Evolutionary conservation across 23 red algal species (phyloP).

Genomic region (Chondrus crispus): DNA sequence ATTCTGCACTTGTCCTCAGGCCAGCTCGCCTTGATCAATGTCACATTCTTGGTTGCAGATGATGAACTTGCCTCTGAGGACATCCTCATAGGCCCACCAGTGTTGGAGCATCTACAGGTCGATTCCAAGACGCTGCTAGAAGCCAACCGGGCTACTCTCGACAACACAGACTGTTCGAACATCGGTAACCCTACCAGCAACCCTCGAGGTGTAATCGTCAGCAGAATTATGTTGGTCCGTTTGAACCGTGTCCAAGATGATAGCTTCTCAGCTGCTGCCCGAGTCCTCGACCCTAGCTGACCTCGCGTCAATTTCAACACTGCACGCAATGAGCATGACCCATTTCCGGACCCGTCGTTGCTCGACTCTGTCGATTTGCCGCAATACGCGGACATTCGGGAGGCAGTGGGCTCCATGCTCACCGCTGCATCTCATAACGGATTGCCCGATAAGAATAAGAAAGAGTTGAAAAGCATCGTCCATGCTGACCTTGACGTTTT

Average conservation of each 20-base stretch:
- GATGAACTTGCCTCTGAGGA: constrained; percentile 2
- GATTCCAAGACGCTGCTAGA: constrained; percentile 31
- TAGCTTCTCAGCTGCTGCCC: no score
- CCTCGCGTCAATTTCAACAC: background rate
- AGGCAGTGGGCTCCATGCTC: background rate
- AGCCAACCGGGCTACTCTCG: background rate
- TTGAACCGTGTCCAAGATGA: background rate
- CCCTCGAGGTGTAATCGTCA: background rate
- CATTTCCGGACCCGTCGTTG: constrained; percentile 31
- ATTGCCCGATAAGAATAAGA: background rate
- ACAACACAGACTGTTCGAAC: constrained; percentile 9
- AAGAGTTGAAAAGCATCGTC: background rate
- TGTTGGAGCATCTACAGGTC: constrained; percentile 27
- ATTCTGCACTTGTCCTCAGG: background rate
- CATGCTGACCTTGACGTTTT: background rate
- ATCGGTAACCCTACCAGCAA: background rate
- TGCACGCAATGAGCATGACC: constrained; percentile 3
- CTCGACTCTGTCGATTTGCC: background rate
- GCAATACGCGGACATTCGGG: background rate
- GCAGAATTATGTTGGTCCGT: background rate
- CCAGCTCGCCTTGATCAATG: constrained; percentile 15
- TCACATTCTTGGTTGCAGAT: constrained; percentile 27
- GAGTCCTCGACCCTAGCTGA: no score
- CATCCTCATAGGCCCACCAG: constrained; percentile 12
- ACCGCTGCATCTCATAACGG: background rate